Evolutionary conservation across 1,284 basidiomycete genomes (phyloP).

Genomic region (Xanthoconium separans): DNA sequence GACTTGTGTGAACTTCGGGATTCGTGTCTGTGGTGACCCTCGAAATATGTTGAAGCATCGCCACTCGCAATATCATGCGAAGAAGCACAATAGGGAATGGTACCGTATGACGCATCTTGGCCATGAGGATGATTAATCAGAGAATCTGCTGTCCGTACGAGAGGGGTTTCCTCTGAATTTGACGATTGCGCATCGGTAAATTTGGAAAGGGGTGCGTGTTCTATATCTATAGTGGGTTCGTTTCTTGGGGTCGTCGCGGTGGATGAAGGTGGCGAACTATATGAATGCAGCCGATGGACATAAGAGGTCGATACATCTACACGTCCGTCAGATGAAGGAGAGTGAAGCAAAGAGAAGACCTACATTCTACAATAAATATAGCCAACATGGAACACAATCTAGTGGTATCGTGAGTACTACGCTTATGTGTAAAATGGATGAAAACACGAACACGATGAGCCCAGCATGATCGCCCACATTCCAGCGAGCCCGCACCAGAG

Average conservation of each 20-base stretch:
- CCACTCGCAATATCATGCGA: conserved; percentile 1
- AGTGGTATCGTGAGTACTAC: conserved; percentile 5
- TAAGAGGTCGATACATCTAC: conserved; percentile 70
- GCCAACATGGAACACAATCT: conserved; percentile 62
- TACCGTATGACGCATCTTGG: conserved; percentile 22
- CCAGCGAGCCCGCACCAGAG: conserved; percentile 45
- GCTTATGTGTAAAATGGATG: neutral
- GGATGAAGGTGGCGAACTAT: conserved; percentile 52
- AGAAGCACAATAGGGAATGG: conserved; percentile 12
- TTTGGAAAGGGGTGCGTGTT: conserved; percentile 8
- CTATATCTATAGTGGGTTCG: conserved; percentile 12
- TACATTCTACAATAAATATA: conserved; percentile 79
- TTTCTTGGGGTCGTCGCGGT: conserved; percentile 24
- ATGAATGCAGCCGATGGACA: conserved; percentile 65
- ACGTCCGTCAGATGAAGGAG: neutral
- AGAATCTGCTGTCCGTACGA: conserved; percentile 10
- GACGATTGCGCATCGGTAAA: neutral
- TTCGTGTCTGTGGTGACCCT: conserved; percentile 47
- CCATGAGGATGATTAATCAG: conserved; percentile 7
- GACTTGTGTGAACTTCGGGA: conserved; percentile 32
- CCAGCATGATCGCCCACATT: conserved; percentile 59
- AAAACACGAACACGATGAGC: conserved; percentile 60
- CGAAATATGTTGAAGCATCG: conserved; percentile 22
- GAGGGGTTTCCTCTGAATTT: conserved; percentile 16
- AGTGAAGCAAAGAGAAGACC: conserved; percentile 24